Conservation (phyloP, 1,284 basidiomycete species). For the Ustilago nuda region DNA sequence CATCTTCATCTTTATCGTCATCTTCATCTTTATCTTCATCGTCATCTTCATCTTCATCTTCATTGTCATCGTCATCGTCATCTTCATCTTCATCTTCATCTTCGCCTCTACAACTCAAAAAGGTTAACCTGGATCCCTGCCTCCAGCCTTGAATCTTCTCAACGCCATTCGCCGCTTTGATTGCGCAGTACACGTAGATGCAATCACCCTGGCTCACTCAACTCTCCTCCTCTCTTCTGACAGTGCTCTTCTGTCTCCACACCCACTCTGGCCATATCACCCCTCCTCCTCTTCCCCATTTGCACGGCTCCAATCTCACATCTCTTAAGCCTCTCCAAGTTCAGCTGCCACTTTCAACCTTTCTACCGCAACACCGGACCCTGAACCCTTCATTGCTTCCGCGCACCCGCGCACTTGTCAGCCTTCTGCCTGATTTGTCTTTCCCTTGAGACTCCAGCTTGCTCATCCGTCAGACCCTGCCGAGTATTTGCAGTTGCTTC, state of each 20-base stretch:
- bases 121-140: background rate
- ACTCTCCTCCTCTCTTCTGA: background rate
- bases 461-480: background rate
- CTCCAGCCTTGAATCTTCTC: background rate
- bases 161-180: constrained; percentile 7
- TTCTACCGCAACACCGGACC: background rate
- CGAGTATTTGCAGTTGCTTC: background rate
- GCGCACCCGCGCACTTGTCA: background rate
- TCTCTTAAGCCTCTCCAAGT: background rate
- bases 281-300: background rate
- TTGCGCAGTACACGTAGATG: constrained; percentile 7
- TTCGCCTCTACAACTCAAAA: background rate
- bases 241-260: background rate
- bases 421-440: background rate
- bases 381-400: background rate
- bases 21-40: background rate
- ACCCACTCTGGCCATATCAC: background rate
- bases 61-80: background rate
- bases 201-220: background rate
- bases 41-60: background rate
- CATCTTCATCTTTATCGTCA: background rate
- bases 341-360: background rate
- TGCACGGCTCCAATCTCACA: background rate
- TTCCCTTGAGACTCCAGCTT: background rate
- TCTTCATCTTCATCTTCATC: background rate